phyloP scores from a whole-genome alignment of 257 asterid genomes.

The Solanum lycopersicoides region DNA sequence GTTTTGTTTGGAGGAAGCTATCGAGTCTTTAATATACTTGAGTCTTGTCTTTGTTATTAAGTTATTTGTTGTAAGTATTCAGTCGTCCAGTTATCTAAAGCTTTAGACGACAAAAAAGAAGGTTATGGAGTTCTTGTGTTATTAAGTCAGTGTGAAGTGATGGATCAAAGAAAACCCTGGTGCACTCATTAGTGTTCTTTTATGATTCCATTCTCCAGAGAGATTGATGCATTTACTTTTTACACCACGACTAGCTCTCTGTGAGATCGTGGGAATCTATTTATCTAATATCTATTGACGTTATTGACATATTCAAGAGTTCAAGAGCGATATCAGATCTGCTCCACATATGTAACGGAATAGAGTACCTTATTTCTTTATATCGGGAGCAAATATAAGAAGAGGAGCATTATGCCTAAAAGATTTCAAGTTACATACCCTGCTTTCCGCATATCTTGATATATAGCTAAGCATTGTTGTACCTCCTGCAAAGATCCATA shows the following conservation, averaged over 20 bases:
- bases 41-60: background rate
- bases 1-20: background rate
- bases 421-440: constrained; percentile 37
- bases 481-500: constrained; percentile 81
- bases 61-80: background rate
- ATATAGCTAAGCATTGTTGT: constrained; percentile 74
- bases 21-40: background rate
- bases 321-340: background rate
- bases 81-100: background rate
- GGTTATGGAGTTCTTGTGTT: background rate
- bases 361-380: background rate
- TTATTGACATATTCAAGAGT: background rate
- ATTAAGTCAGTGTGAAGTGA: background rate
- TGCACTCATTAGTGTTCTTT: background rate
- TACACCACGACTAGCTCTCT: background rate
- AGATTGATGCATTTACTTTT: background rate
- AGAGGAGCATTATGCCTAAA: background rate
- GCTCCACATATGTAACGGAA: background rate
- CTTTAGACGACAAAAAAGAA: background rate
- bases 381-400: background rate
- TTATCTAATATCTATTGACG: background rate
- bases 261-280: background rate
- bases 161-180: background rate
- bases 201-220: background rate
- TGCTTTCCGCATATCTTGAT: constrained; percentile 90